Evolutionary conservation across 1,284 basidiomycete species (phyloP), one percentile per base, ranked within the genome.

Genomic region (Wolfiporia cocos): DNA sequence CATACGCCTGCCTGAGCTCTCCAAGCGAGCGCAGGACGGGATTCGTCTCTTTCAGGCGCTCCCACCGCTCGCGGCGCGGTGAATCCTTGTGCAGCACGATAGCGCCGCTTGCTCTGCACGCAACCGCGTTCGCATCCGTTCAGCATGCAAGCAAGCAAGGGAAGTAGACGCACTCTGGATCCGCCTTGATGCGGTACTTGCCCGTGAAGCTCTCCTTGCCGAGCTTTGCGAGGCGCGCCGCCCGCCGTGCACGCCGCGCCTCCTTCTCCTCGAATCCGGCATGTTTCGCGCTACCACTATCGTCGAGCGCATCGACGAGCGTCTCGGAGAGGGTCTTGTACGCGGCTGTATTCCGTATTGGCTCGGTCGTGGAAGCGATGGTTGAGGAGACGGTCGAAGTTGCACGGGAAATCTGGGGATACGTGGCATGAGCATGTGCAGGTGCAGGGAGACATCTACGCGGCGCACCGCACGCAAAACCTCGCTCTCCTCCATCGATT

Each of bases 261-360:
- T 94, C 93, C 62, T 86, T 91, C 61, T 94, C 92, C 60, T 95
- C 88, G 55, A 93, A 97, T 0, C 93, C 93, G 41, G 90, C 92
- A 66, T 95, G 90, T 55, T 92, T 87, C 4, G 91, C 88, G 48
- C 82, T 89, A 4, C 89, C 89, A 44, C 89, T 90, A 61, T 98
- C 94, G 55, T 99, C 94, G 35, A 99, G 75, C 5, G 93, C 92
- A 54, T 99, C 95, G 19, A 91, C 70, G 15, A 99, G 69, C 9
- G 90, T 92, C 39, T 95, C 88, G 2, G 92, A 81, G 20, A 99
- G 72, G 0, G 86, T 74, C 69, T 96, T 96, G 72, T 99, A 99
- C 1, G 93, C 92, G 29, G 85, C 85, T 1, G 94, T 99, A 50
- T 98, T 93, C 26, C 95, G 84, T 51, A 99, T 86, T 11, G 94